Evolutionary conservation across 306 rosid genomes (phyloP), one percentile per base, ranked within the genome.

Genomic region (Geum urbanum): DNA sequence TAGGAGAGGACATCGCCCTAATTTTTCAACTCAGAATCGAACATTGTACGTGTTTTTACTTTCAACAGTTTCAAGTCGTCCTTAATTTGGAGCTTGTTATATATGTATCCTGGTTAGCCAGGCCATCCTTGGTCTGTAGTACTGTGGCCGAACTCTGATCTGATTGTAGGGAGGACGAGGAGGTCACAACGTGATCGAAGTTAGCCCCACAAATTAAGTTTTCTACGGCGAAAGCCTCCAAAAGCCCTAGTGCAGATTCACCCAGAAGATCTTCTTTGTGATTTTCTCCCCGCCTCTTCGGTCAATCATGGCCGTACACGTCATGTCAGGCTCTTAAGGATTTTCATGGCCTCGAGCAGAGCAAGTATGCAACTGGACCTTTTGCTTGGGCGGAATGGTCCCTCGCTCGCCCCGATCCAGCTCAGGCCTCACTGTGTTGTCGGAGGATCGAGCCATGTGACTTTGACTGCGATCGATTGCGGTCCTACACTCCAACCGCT

Each of bases 231-330:
- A n/a, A 67, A 86, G 46, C 55, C 60, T 67, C 77, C 85, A 75
- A 75, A 79, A 60, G 37, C 59, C 41, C 37, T 81, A 13, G 56
- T 14, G 39, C 64, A 67, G 73, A 74, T 63, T 77, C 83, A 67
- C 46, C 14, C 61, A 65, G 73, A 80, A 20, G 83, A 85, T 89
- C 88, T 69, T 73, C 72, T n/a, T 53, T 35, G 72, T 77, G 65
- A 63, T 78, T 72, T 73, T n/a, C 9, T 18, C 55, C 72, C 70
- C 43, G 66, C 75, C 60, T 22, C 55, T 58, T 48, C 15, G 27
- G 8, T 66, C 59, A 67, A 85, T 84, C 82, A 0, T 8, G 41
- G 47, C 84, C 90, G 65, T 76, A 66, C 89, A 82, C 81, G 80
- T 77, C 40, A 67, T 35, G 67, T 73, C 56, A 20, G 69, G 39